phyloP scores from a whole-genome alignment of 495 filamentous ascomycete genomes.

The Trypethelium eluteriae region DNA sequence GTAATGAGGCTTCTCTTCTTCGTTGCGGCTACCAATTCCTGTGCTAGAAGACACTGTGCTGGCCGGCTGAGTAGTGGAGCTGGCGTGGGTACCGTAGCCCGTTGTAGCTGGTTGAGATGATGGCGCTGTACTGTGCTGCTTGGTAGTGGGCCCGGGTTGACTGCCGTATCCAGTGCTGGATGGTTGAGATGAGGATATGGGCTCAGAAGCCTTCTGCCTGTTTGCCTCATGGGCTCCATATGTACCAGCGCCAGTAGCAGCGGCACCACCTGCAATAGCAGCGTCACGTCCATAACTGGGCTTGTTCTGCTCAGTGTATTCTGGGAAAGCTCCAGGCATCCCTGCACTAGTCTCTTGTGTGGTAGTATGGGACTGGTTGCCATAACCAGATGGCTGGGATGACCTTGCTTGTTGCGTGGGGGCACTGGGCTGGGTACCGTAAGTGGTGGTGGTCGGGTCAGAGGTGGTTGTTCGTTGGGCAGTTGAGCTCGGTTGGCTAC shows the following conservation, averaged over 20 bases:
- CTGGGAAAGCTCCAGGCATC: neutral
- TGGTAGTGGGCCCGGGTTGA: too few species aligned
- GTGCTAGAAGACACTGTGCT: too few species aligned
- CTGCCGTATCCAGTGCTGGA: too few species aligned
- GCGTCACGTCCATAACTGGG: slow-evolving; percentile 27
- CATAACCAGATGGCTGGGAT: neutral
- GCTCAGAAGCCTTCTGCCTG: too few species aligned
- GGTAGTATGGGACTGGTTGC: neutral
- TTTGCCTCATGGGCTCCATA: slow-evolving; percentile 10
- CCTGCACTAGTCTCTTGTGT: neutral
- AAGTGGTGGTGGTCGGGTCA: neutral
- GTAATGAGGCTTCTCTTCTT: slow-evolving; percentile 10
- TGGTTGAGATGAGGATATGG: too few species aligned
- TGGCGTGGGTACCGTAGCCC: too few species aligned
- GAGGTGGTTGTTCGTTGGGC: neutral
- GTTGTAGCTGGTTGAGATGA: too few species aligned
- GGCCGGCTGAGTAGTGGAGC: too few species aligned
- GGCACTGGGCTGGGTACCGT: neutral
- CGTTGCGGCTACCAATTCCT: too few species aligned
- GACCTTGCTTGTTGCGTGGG: neutral
- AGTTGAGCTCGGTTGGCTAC: neutral
- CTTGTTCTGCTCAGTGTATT: slow-evolving; percentile 6
- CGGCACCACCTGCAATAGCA: slow-evolving; percentile 22
- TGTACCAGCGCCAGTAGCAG: slow-evolving; percentile 20
- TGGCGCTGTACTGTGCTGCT: too few species aligned